Evolutionary conservation across 805 yeast genomes (phyloP), one percentile per base, ranked within the genome.

Genomic region (Ascoidea rubescens): DNA sequence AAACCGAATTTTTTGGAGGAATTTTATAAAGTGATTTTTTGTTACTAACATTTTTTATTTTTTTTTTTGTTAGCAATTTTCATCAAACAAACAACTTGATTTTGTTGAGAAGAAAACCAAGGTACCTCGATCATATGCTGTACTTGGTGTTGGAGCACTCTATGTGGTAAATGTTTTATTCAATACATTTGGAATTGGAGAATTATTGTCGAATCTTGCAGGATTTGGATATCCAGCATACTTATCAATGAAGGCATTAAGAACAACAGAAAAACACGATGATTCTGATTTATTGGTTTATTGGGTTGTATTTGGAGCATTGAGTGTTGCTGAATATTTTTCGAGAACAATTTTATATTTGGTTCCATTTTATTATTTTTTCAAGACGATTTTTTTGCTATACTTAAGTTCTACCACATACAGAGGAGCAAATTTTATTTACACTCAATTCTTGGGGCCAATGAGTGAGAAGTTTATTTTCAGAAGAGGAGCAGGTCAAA

Each of bases 241-340:
- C 72, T 80, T 76, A 64, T 91, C 98, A 6, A 73, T 93, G 56
- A 66, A 78, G 56, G 98, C 99, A 28, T 74, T 93, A 58, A 85
- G 81, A 67, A 84, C 96, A 28, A 58, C 79, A 7, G 63, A 77
- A 16, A 69, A 80, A 46, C 69, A 71, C 47, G 97, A 91, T 67
- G 99, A 93, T 69, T 81, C 93, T 48, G 83, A 84, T 66, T 79
- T 87, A 65, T 78, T 93, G 64, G 87, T 97, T 12, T 93, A 93
- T 75, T 93, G 99, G 99, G 96, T 93, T 54, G 96, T 93, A n/a
- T 93, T 87, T 65, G 96, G 96, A 14, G 81, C 82, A 61, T 79
- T 93, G 72, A 87, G 82, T 67, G 90, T 93, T 51, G 66, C 88
- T 62, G 99, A 93, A 73, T 93, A 88, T 77, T 93, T 97, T 98